phyloP scores from a whole-genome alignment of 2,329 filamentous ascomycete genomes.

The Parascedosporium putredinis region DNA sequence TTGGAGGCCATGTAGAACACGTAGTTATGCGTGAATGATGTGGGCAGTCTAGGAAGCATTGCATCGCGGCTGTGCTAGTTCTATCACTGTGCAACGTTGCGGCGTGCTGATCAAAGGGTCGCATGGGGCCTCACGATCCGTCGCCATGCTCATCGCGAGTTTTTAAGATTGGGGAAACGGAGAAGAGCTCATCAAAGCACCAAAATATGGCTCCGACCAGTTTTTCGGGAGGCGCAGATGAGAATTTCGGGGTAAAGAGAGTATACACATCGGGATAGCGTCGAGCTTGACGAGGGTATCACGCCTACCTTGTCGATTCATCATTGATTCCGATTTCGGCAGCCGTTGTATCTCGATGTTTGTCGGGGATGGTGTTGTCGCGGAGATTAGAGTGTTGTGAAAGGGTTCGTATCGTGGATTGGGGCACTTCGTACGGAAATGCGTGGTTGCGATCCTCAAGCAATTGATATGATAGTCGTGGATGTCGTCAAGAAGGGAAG shows the following conservation, averaged over 20 bases:
- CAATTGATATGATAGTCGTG: background rate
- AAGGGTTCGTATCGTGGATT: background rate
- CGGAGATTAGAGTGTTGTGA: background rate
- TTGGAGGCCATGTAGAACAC: no score
- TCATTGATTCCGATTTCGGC: conserved; percentile 23
- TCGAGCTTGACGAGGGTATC: conserved; percentile 5
- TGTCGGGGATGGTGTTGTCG: conserved; percentile 16
- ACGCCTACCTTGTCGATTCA: conserved; percentile 51
- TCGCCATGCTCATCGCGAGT: no score
- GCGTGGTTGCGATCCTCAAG: conserved; percentile 3
- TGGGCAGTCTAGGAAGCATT: no score
- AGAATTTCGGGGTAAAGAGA: conserved; percentile 14
- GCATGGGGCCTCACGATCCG: no score
- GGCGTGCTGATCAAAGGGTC: no score
- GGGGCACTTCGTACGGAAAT: background rate
- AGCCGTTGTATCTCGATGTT: conserved; percentile 9
- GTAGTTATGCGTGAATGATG: no score
- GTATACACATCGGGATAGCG: background rate
- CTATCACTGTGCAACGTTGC: no score
- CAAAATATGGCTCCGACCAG: background rate
- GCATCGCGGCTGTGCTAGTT: no score
- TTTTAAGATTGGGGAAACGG: no score
- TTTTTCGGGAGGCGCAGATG: background rate
- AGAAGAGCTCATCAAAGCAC: no score
- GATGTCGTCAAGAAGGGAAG: conserved; percentile 7